Base-by-base conservation (phyloP, 306 rosid species). In the Herpetospermum pedunculosum region DNA sequence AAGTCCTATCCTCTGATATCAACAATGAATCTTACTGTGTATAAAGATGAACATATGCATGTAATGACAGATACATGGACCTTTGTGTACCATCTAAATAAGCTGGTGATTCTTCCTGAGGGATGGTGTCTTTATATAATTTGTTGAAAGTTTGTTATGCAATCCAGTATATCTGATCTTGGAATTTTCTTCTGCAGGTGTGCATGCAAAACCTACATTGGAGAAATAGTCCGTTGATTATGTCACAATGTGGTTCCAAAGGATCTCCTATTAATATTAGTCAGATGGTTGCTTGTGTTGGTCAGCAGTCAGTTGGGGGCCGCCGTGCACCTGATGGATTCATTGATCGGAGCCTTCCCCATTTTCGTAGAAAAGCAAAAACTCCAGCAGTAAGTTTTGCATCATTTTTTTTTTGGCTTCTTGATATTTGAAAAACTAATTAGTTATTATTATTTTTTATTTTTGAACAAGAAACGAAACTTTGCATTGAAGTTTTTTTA, bases 161-260 rank as follows among this genome's bases (percentile, higher is more conserved):
- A 65, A 15, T 58, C 40, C 40, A 14, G 40, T 14, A 29, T 29
- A 60, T 15, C 10, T 68, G 9, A 43, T 43, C 16, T 57, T 65
- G 9, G n/a, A 25, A 48, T 75, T 76, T 63, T 75, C 40, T 15
- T 38, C 41, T 18, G 19, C 68, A 93, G 97, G 82, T 89, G 78
- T 93, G 97, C 83, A 91, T 89, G 97, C 79, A 85, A 81, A 85
- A 83, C 6, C 80, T 93, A 40, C 97, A 87, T 83, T 91, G 97
- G 98, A 85, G 98, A 84, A 93, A 93, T 74, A 93, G 98, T 77
- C 98, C 98, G 28, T 80, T 93, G 92, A 93, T 93, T 79, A 93
- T 93, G 98, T 89, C 97, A 21, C 97, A 93, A 75, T 93, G 98
- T 75, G 98, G 98, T 71, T 93, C 98, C 81, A 93, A 93, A 83